phyloP scores from a whole-genome alignment of 169 alveolate species.

The Perkinsus olseni region DNA sequence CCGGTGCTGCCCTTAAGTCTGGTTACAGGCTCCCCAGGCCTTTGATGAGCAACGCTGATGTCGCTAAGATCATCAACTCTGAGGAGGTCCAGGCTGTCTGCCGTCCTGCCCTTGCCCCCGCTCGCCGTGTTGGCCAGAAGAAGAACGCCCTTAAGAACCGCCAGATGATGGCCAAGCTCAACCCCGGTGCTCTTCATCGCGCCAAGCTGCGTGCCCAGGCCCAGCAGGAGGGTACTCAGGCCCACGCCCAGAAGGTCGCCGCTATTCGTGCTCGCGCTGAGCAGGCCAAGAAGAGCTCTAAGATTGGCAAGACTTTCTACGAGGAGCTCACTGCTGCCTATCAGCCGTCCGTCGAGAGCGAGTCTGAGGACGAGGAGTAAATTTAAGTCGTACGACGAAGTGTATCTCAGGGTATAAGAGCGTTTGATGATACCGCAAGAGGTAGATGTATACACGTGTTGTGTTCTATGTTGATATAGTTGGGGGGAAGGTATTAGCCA shows the following conservation, averaged over 20 bases:
- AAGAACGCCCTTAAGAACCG: constrained; percentile 42
- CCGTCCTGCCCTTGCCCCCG: constrained; percentile 52
- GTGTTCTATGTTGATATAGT: neutral
- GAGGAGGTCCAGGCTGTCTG: constrained; percentile 87
- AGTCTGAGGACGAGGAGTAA: constrained; percentile 12
- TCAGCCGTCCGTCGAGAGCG: constrained; percentile 1
- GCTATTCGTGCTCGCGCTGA: neutral
- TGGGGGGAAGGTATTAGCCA: neutral
- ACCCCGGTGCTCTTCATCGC: neutral
- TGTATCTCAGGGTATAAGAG: neutral
- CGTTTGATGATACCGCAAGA: neutral
- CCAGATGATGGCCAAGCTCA: constrained; percentile 2
- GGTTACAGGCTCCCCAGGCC: constrained; percentile 53
- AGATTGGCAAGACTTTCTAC: neutral
- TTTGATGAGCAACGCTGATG: constrained; percentile 81
- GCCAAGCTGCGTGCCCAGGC: neutral
- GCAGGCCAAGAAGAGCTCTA: constrained; percentile 11
- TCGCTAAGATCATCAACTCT: constrained; percentile 89
- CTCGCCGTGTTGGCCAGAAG: constrained; percentile 32
- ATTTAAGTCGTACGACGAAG: neutral
- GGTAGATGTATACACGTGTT: neutral
- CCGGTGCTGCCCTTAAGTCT: constrained; percentile 24
- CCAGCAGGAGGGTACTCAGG: constrained; percentile 11
- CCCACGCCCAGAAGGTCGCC: constrained; percentile 6
- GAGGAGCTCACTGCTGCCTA: constrained; percentile 8